Evolutionary conservation across 2,329 filamentous ascomycete species (phyloP).

Genomic region (Botryotinia convoluta): DNA sequence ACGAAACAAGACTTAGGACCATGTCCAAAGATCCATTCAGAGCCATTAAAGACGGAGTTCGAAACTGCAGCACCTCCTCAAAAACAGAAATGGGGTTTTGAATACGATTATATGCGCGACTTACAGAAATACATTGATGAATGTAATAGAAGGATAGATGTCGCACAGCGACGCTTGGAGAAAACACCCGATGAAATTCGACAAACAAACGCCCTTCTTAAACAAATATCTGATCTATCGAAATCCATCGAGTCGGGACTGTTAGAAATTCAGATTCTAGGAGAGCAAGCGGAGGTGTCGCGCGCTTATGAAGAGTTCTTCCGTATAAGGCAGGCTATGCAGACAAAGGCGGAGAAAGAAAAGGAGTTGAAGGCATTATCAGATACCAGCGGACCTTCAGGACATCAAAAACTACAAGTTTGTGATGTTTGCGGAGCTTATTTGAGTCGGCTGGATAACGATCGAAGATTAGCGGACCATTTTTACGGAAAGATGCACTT

Average conservation of each 20-base stretch:
- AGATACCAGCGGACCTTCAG: constrained; percentile 87
- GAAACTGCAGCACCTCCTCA: constrained; percentile 69
- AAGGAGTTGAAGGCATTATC: constrained; percentile 85
- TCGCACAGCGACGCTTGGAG: constrained; percentile 83
- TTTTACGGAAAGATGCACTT: constrained; percentile 99
- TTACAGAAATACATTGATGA: constrained; percentile 96
- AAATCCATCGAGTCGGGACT: constrained; percentile 78
- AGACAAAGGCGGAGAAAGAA: constrained; percentile 79
- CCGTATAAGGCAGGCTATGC: constrained; percentile 75
- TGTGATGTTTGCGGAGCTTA: constrained; percentile 99
- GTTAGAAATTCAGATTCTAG: constrained; percentile 81
- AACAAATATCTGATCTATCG: constrained; percentile 77
- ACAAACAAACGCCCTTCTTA: constrained; percentile 87
- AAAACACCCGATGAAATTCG: constrained; percentile 98
- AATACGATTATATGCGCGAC: constrained; percentile 95
- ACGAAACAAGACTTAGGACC: constrained; percentile 95
- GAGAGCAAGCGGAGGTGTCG: constrained; percentile 75
- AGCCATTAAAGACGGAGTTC: constrained; percentile 86
- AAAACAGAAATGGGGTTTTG: constrained; percentile 71
- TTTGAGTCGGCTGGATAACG: constrained; percentile 87
- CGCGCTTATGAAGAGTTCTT: constrained; percentile 85
- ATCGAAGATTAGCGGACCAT: constrained; percentile 88
- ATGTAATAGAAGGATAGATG: constrained; percentile 90
- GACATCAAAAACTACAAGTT: constrained; percentile 96
- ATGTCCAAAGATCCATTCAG: constrained; percentile 84